Conservation (phyloP, 1,139 yeast species). For the Meyerozyma elateridarum region DNA sequence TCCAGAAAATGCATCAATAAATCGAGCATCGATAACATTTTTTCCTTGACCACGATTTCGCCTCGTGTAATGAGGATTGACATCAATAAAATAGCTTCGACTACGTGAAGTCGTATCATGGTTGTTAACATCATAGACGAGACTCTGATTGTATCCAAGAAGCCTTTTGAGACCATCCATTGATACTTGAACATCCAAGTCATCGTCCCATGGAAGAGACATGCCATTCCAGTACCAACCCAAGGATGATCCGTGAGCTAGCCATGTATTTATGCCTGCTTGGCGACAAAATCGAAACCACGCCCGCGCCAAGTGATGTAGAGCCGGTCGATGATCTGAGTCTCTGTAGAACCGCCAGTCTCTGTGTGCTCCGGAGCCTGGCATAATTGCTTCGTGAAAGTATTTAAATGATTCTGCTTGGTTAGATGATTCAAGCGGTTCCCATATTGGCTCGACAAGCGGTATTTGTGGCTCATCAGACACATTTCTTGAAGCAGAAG, state of each 20-base stretch:
- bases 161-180: constrained; percentile 15
- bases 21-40: constrained; percentile 59
- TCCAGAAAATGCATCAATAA: constrained; percentile 52
- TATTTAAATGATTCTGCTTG: no score
- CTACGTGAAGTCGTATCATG: constrained; percentile 32
- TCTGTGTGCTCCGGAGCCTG: constrained; percentile 23
- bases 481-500: no score
- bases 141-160: constrained; percentile 35
- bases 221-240: constrained; percentile 63
- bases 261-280: constrained; percentile 45
- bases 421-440: no score
- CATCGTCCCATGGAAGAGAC: constrained; percentile 60
- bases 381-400: constrained; percentile 34
- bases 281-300: constrained; percentile 49
- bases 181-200: constrained; percentile 54
- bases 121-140: constrained; percentile 38
- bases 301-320: constrained; percentile 47
- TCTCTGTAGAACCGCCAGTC: constrained; percentile 41
- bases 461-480: no score
- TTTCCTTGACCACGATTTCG: constrained; percentile 32
- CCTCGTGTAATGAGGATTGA: constrained; percentile 41
- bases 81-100: constrained; percentile 46
- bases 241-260: constrained; percentile 57
- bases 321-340: constrained; percentile 26
- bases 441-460: no score